Evolutionary conservation across 192 early-diverging fungal species (phyloP), one percentile per base, ranked within the genome.

Genomic region (Coemansia biformis): DNA sequence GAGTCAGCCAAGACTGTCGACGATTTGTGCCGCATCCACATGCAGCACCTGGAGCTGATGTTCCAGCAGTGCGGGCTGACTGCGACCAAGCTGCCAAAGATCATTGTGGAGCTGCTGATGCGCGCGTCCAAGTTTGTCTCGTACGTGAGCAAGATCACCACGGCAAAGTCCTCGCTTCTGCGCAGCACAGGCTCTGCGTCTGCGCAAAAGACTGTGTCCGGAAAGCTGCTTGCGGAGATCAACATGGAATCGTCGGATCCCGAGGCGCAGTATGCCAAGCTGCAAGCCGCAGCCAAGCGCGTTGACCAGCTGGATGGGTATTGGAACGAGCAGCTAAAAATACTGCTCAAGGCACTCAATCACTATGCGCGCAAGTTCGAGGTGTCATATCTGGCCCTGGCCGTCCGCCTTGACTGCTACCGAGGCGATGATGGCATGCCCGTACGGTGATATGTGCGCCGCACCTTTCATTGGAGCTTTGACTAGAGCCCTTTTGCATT

Each of bases 11-110:
- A 75, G 12, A 98, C 96, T 0, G 89, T 97, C 22, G 92, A 97
- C 48, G 85, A 94, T 22, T 78, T 99, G 31, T 59, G 88, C 13
- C 68, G 82, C 51, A 71, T 80, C 26, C 93, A 96, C 59, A 77
- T 79, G 5, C 85, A 88, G 34, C 92, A 92, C 40, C 58, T 96
- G 39, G 90, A 93, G 49, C 77, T 81, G 5, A 93, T 88, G 43
- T 78, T 97, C 29, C 91, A 88, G 59, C 87, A 96, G 58, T 93
- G 87, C 53, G 89, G 94, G 78, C 55, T 97, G 18, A 91, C 86
- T 8, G 86, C 87, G 35, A 63, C 78, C 12, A 90, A 87, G 45
- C 73, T 97, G 24, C 73, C 96, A 48, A 79, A 87, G 76, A 87
- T 89, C 30, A 35, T 57, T 38, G 31, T 57, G 30, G 62, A 66